Percentiles rank a stretch among this genome's conserved stretches.
Evolutionary conservation across 257 asterid genomes (phyloP).

Genomic region (Rhazya stricta): DNA sequence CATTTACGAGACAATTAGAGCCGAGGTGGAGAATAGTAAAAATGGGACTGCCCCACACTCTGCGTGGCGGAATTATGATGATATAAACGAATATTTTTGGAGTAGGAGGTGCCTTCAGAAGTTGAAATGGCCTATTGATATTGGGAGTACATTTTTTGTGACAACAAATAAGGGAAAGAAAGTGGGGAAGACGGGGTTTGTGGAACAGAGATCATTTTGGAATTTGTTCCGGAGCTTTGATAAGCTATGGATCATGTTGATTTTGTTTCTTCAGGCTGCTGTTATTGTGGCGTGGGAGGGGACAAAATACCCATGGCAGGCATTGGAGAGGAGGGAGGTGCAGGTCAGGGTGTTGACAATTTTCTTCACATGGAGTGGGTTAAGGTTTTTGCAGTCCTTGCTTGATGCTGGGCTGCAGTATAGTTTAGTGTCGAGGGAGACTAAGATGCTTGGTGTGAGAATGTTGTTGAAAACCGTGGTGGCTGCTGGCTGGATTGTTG

Average conservation of each 20-base stretch:
- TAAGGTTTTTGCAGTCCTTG: conserved; percentile 86
- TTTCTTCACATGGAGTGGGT: conserved; percentile 77
- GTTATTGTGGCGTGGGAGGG: conserved; percentile 85
- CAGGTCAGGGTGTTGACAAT: conserved; percentile 82
- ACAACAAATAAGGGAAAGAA: conserved; percentile 72
- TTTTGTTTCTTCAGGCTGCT: conserved; percentile 81
- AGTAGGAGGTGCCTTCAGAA: conserved; percentile 86
- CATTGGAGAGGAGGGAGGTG: conserved; percentile 52
- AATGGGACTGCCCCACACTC: conserved; percentile 97
- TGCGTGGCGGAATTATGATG: conserved; percentile 97
- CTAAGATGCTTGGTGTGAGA: conserved; percentile 69
- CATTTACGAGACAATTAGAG: conserved; percentile 66
- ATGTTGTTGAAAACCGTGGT: conserved; percentile 74
- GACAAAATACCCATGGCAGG: conserved; percentile 68
- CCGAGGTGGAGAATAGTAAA: conserved; percentile 76
- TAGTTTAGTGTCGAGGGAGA: conserved; percentile 85
- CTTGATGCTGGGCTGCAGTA: conserved; percentile 86
- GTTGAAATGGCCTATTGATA: conserved; percentile 89
- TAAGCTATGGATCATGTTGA: conserved; percentile 89
- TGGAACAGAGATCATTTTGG: conserved; percentile 95
- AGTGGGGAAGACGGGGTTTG: conserved; percentile 97
- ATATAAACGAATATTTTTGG: conserved; percentile 95
- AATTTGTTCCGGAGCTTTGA: conserved; percentile 89
- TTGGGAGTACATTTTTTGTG: conserved; percentile 77
- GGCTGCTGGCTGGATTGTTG: conserved; percentile 81